Evolutionary conservation across 768 basidiomycete genomes (phyloP), one percentile per base, ranked within the genome.

Genomic region (Phallus indusiatus): DNA sequence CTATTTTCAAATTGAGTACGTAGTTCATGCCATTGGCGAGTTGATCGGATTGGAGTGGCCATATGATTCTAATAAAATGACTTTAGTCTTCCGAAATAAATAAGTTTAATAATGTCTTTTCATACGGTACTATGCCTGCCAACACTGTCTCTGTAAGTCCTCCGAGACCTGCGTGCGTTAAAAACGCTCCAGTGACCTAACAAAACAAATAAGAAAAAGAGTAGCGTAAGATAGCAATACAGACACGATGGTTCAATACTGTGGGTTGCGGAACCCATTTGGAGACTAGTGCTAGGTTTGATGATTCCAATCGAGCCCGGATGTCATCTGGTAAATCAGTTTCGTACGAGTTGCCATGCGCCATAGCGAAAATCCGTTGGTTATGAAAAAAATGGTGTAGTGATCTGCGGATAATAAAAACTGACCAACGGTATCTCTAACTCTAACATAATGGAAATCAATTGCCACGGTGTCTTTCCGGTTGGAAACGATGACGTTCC

Each of bases 21-120:
- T 66, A 60, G 55, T 64, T 63, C 6, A 60, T 62, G n/a, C 66
- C 60, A 58, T 67, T 66, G 12, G 53, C 22, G 17, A 63, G 60
- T 46, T 69, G 68, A 56, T 69, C 68, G 1, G 54, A 67, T n/a
- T 50, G 49, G 60, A 64, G 64, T 0, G 68, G 68, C 68, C 68
- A 68, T 37, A 63, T 63, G 53, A 69, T 69, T 53, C 65, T 62
- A 21, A 18, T 49, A 16, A 36, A 18, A 49, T 47, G n/a, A 37
- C 14, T 22, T 28, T 22, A 16, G 18, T 9, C 12, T 14, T 42
- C 4, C 42, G 42, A 42, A 11, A n/a, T 4, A 11, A n/a, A 14
- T 42, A 11, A 42, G 9, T 14, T 37, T 42, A 11, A 42, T 12
- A 10, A n/a, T 5, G 9, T 42, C 14, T 10, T n/a, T 11, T 14